Evolutionary conservation across 139 green algal genomes (phyloP), one percentile per base, ranked within the genome.

Genomic region (Picochlorum sp.): DNA sequence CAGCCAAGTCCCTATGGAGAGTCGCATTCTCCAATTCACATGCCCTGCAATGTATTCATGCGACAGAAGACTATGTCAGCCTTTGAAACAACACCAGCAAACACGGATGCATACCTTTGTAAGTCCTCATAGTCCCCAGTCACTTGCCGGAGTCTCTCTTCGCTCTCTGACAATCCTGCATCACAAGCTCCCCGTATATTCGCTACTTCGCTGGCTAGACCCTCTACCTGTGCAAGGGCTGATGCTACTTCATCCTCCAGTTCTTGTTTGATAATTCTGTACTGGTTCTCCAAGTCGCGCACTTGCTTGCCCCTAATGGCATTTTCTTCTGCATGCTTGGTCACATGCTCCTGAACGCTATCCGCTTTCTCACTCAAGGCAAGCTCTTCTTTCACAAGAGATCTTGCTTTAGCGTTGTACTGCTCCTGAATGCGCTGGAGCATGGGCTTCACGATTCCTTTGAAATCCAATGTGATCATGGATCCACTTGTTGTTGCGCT

Each of bases 391-490:
- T 88, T 73, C 2, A 16, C 66, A 47, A 89, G 74, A 69, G 88
- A 74, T 14, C 75, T 65, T 6, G 73, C 75, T 34, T 79, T 74
- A 4, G 68, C 73, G 26, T 66, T 60, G 70, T 87, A 87, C 2
- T 24, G 45, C 37, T 94, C 85, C 34, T 69, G 73, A 68, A 92
- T 67, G 4, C 77, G 73, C 63, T 83, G 71, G 54, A 94, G 63
- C 6, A 66, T 81, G 1, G 82, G 79, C 66, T 79, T 77, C 7
- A 94, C 67, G 4, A 76, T 71, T 45, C 78, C 81, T 81, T 89
- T 78, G 21, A 96, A 68, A 75, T 96, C 88, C 11, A 86, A 66
- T 49, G 74, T 78, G 26, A 90, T 45, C 57, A 95, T 78, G 16
- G 86, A 84, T 4, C 61, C 50, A 11, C 69, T 67, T 3, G 63